Evolutionary conservation across 768 basidiomycete species (phyloP).

Genomic region (Ramaria sp.): DNA sequence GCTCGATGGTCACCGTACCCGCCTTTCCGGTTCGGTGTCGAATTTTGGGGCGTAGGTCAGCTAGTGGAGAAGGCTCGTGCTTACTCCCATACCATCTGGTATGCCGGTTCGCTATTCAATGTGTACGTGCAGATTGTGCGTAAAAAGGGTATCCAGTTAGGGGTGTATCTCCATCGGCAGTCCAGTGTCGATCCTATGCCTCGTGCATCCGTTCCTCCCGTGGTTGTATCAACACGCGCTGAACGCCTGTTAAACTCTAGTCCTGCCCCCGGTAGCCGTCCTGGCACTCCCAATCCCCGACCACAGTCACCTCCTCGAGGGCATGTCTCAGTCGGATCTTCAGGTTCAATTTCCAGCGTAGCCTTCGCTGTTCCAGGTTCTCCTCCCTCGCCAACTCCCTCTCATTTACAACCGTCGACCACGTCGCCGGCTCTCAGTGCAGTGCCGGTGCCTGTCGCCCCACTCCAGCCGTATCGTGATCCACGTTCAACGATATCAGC

Average conservation of each 20-base stretch:
- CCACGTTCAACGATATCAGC: conserved; percentile 60
- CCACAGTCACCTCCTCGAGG: background rate
- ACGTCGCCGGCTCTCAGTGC: conserved; percentile 1
- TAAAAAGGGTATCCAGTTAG: conserved; percentile 72
- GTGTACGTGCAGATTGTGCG: conserved; percentile 83
- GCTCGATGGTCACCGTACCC: conserved; percentile 58
- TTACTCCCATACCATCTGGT: conserved; percentile 82
- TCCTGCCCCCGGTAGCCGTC: background rate
- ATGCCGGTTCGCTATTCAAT: conserved; percentile 81
- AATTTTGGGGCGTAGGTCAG: conserved; percentile 79
- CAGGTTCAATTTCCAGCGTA: background rate
- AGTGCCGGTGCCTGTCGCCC: conserved; percentile 29
- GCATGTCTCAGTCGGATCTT: background rate
- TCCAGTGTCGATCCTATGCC: conserved; percentile 72
- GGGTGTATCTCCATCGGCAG: conserved; percentile 84
- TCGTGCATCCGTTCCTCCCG: conserved; percentile 44
- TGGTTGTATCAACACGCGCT: background rate
- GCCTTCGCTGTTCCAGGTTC: background rate
- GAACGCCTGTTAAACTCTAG: background rate
- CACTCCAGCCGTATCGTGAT: conserved; percentile 66
- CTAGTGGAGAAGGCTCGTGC: conserved; percentile 78
- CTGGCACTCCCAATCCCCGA: background rate
- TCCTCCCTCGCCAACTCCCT: conserved; percentile 13
- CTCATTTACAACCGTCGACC: conserved; percentile 15
- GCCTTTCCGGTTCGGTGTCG: conserved; percentile 78